Conservation (phyloP, 305 asterid species). For the Rubia tinctorum region DNA sequence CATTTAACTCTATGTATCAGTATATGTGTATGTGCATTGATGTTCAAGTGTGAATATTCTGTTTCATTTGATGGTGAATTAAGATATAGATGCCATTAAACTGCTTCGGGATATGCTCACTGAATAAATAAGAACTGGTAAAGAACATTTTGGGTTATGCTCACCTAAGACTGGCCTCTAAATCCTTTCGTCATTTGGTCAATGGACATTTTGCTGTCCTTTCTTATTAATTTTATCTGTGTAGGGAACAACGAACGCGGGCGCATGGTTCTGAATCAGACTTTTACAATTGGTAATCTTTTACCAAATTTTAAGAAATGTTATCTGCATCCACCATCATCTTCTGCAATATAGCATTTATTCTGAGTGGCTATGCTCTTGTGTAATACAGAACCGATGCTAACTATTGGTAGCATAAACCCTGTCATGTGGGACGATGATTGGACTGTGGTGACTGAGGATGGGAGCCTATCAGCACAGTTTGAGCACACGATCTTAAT, state of each 20-base stretch:
- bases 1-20: neutral
- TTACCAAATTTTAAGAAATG: neutral
- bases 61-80: neutral
- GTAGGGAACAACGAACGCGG: constrained; percentile 81
- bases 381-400: constrained; percentile 79
- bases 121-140: neutral
- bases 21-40: too few relatives aligned
- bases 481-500: constrained; percentile 93
- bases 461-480: constrained; percentile 96
- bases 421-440: constrained; percentile 84
- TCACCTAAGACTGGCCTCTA: too few relatives aligned
- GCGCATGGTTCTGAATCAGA: constrained; percentile 81
- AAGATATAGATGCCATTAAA: neutral
- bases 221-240: constrained; percentile 12
- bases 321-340: neutral
- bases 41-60: neutral
- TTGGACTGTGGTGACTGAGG: constrained; percentile 93
- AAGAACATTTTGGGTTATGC: too few relatives aligned
- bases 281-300: constrained; percentile 76
- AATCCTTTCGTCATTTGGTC: neutral
- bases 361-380: neutral
- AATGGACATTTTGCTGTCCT: neutral
- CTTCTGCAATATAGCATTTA: neutral
- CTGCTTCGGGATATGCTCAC: neutral
- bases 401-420: constrained; percentile 82